Conservation (phyloP, 306 rosid genomes). For the Begonia fuchsioides region DNA sequence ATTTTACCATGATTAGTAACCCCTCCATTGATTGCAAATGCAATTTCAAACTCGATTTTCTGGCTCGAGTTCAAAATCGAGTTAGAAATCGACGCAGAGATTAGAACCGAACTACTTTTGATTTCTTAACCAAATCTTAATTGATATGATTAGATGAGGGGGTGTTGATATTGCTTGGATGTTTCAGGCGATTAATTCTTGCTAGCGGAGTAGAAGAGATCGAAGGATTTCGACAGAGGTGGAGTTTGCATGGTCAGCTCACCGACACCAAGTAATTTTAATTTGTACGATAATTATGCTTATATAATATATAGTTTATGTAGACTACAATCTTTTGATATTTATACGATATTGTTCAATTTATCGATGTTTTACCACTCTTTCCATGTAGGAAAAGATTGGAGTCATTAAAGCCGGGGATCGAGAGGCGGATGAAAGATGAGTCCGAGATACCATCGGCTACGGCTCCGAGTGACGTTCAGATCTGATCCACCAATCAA, state of each 20-base stretch:
- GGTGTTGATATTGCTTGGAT: constrained; percentile 3
- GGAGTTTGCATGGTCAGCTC: constrained; percentile 91
- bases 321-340: not conserved
- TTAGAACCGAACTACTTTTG: too few species aligned
- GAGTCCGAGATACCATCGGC: constrained; percentile 13
- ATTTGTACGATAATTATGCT: constrained; percentile 3
- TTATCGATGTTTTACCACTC: not conserved
- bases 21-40: too few species aligned
- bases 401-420: constrained; percentile 64
- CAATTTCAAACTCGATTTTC: too few species aligned
- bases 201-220: constrained; percentile 82
- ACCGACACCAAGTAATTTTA: constrained; percentile 57
- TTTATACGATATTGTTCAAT: not conserved
- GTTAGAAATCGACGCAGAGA: too few species aligned
- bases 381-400: constrained; percentile 51
- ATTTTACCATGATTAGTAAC: too few species aligned
- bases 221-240: constrained; percentile 81
- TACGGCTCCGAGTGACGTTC: not conserved
- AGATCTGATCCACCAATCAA: too few species aligned
- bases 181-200: constrained; percentile 71
- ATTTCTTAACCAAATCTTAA: too few species aligned
- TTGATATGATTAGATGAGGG: too few species aligned
- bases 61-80: too few species aligned
- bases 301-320: constrained; percentile 7
- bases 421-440: constrained; percentile 35